Evolutionary conservation across 306 rosid genomes (phyloP).

Genomic region (Gynostemma pentaphyllum): DNA sequence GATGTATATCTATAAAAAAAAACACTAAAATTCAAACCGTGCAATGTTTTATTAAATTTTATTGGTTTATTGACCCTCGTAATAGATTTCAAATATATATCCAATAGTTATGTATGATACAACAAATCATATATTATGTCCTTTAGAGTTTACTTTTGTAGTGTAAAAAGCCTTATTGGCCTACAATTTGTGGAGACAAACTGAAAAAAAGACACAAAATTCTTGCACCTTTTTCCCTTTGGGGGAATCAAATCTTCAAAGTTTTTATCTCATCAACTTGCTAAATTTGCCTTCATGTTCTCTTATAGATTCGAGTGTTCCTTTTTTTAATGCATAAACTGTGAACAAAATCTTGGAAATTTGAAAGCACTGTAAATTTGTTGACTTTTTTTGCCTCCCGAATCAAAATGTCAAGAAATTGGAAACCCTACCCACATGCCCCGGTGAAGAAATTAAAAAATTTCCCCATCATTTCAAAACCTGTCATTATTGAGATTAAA

Average conservation of each 20-base stretch:
- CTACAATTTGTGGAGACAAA: background rate
- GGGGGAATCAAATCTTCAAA: constrained; percentile 7
- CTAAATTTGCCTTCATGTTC: constrained; percentile 7
- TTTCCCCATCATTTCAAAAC: background rate
- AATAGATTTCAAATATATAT: background rate
- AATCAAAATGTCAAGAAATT: background rate
- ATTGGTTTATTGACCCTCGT: background rate
- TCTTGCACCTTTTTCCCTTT: background rate
- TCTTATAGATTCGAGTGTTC: background rate
- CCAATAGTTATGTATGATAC: too few relatives aligned
- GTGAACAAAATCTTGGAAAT: background rate
- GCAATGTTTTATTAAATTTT: background rate
- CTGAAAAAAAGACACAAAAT: background rate
- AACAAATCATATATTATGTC: too few relatives aligned
- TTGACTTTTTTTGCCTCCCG: background rate
- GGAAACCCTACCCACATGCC: background rate
- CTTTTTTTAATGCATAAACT: background rate
- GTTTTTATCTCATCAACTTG: background rate
- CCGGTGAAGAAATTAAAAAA: background rate
- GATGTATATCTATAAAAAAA: too few relatives aligned
- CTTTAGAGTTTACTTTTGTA: too few relatives aligned
- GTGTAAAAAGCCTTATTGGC: background rate
- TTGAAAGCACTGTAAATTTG: background rate
- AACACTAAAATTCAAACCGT: too few relatives aligned
- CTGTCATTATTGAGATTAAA: background rate